A percentile compares a stretch with the other conserved stretches of the same genome.
These are phyloP conservation scores for Mycena indigotica DNA, from an alignment of 768 basidiomycete species.

Conservation along the genomic window DNA sequence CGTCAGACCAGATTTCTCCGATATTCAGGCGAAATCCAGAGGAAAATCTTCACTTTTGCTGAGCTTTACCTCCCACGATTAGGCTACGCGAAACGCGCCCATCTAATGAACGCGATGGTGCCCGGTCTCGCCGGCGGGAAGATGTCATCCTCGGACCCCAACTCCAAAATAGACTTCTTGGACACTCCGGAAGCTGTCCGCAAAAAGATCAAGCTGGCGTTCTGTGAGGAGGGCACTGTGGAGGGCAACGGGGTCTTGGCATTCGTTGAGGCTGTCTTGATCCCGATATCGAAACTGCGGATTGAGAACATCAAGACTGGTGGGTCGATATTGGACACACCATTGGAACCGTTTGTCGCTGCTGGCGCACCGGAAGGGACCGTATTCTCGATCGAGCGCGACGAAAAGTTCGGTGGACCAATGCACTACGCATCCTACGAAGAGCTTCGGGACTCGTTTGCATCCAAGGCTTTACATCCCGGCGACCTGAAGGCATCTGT, in stretches of 20 bases:
- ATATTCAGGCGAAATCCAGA: not conserved
- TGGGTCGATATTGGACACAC: conserved; percentile 49
- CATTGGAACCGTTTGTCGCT: conserved; percentile 60
- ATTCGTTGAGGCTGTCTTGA: conserved; percentile 84
- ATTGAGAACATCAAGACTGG: conserved; percentile 55
- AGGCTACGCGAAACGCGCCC: conserved; percentile 92
- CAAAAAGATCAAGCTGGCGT: conserved; percentile 88
- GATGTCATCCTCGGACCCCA: conserved; percentile 97
- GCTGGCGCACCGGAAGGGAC: conserved; percentile 78
- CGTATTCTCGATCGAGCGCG: conserved; percentile 76
- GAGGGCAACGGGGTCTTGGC: conserved; percentile 87
- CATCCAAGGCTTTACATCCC: conserved; percentile 78
- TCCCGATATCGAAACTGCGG: conserved; percentile 81
- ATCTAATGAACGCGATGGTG: conserved; percentile 98
- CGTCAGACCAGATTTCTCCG: not conserved
- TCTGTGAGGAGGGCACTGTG: conserved; percentile 91
- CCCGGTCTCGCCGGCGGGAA: conserved; percentile 93
- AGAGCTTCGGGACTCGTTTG: conserved; percentile 74
- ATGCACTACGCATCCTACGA: conserved; percentile 72
- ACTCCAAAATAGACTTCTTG: conserved; percentile 98
- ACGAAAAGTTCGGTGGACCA: conserved; percentile 81
- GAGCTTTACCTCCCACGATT: conserved; percentile 92
- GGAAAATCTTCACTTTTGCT: conserved; percentile 85
- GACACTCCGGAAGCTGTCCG: conserved; percentile 82
- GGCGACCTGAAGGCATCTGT: conserved; percentile 86